phyloP scores from a whole-genome alignment of 148 eudicot species.

The Hydrangea macrophylla region DNA sequence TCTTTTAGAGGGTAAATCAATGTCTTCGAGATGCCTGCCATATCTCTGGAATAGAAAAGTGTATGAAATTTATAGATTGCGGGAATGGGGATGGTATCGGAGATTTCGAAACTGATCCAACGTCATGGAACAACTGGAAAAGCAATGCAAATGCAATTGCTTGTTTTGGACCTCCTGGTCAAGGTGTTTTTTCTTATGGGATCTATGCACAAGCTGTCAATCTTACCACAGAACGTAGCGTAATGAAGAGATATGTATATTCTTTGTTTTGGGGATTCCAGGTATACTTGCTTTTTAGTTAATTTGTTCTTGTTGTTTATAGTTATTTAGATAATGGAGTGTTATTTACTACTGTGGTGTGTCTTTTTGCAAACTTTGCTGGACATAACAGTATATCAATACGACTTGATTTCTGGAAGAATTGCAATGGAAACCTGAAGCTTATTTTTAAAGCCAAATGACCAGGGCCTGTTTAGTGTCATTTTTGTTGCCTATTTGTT shows the following conservation, averaged over 20 bases:
- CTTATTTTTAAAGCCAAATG: no score
- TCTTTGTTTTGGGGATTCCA: slow-evolving; percentile 89
- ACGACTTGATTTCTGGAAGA: neutral
- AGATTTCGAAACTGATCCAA: neutral
- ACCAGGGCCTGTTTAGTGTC: neutral
- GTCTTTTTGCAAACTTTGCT: neutral
- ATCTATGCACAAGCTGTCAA: slow-evolving; percentile 57
- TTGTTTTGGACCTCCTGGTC: slow-evolving; percentile 38
- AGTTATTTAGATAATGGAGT: neutral
- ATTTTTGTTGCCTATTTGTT: no score
- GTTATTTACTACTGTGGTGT: no score
- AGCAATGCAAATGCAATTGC: slow-evolving; percentile 25
- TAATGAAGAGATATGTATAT: slow-evolving; percentile 57
- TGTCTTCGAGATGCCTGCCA: slow-evolving; percentile 71
- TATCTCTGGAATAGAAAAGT: slow-evolving; percentile 11
- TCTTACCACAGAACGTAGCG: slow-evolving; percentile 37
- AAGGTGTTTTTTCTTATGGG: slow-evolving; percentile 52
- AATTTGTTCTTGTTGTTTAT: neutral
- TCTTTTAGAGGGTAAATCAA: slow-evolving; percentile 66
- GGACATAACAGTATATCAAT: neutral
- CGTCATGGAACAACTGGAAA: slow-evolving; percentile 58
- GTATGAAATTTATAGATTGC: slow-evolving; percentile 56
- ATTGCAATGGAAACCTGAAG: no score
- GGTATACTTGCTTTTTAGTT: slow-evolving; percentile 28
- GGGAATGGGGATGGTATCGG: slow-evolving; percentile 33